phyloP scores from a whole-genome alignment of 495 filamentous ascomycete genomes.

The Polyplosphaeria fusca region DNA sequence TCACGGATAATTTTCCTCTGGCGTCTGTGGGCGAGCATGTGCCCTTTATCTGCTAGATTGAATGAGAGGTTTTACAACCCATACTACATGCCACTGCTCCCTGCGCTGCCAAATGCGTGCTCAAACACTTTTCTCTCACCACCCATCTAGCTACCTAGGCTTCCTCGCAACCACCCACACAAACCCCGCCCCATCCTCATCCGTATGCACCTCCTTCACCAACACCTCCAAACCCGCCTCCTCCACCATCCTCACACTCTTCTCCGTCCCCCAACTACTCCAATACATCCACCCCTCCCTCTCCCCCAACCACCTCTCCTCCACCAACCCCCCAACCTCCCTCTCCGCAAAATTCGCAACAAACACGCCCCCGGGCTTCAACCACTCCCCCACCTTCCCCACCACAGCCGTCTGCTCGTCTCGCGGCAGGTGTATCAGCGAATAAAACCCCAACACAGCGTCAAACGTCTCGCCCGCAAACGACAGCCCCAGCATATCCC shows the following conservation, averaged over 20 bases:
- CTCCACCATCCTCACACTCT: constrained; percentile 22
- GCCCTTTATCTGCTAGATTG: no score
- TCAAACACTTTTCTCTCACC: background rate
- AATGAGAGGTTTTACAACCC: no score
- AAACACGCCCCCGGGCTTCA: constrained; percentile 44
- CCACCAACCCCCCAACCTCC: constrained; percentile 25
- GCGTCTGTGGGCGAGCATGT: no score
- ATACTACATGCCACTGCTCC: no score
- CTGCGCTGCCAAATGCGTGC: no score
- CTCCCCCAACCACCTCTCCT: constrained; percentile 36
- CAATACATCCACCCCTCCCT: constrained; percentile 44
- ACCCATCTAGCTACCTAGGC: background rate
- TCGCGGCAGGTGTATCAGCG: constrained; percentile 48
- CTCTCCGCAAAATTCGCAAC: constrained; percentile 43
- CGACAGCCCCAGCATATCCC: constrained; percentile 46
- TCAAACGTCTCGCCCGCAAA: constrained; percentile 39
- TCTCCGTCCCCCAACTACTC: constrained; percentile 42
- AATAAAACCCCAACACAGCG: constrained; percentile 47
- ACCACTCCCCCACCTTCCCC: constrained; percentile 39
- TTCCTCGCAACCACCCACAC: constrained; percentile 32
- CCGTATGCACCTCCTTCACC: constrained; percentile 11
- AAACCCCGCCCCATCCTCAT: constrained; percentile 20
- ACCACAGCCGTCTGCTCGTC: constrained; percentile 43
- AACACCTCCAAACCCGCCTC: constrained; percentile 28
- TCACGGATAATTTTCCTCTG: no score